phyloP scores from a whole-genome alignment of 352 stramenopile genomes.

The Phytopythium chamaehyphon region DNA sequence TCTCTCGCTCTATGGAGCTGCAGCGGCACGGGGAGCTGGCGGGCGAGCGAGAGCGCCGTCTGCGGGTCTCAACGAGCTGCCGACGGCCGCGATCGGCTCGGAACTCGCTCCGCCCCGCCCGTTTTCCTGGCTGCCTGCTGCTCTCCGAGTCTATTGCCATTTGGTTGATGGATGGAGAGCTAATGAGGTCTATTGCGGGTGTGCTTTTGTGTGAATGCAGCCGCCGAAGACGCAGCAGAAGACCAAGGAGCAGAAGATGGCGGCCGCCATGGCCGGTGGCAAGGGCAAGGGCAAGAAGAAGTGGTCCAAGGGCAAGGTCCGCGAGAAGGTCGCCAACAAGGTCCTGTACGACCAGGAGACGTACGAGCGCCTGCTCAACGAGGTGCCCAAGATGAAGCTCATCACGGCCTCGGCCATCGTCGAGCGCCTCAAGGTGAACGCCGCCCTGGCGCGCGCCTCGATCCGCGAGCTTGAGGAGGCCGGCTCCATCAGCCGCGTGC shows the following conservation, averaged over 20 bases:
- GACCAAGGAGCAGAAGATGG: slow-evolving; percentile 99
- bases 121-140: no score
- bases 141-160: no score
- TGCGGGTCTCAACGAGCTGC: no score
- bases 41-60: no score
- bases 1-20: no score
- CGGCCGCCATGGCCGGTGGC: slow-evolving; percentile 97
- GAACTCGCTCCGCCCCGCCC: neutral
- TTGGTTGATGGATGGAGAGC: no score
- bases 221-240: slow-evolving; percentile 99
- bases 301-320: slow-evolving; percentile 99
- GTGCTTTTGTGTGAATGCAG: slow-evolving; percentile 27
- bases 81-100: no score
- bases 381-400: slow-evolving; percentile 99
- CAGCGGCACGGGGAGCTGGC: no score
- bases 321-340: slow-evolving; percentile 99
- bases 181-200: no score
- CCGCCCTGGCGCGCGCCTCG: slow-evolving; percentile 94
- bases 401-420: slow-evolving; percentile 98
- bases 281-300: slow-evolving; percentile 99
- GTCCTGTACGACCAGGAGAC: slow-evolving; percentile 99
- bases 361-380: slow-evolving; percentile 96
- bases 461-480: slow-evolving; percentile 96
- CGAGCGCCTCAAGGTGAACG: slow-evolving; percentile 99
- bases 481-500: slow-evolving; percentile 94